Evolutionary conservation across 441 rosid species (phyloP).

Genomic region (Syzygium syzygioides): DNA sequence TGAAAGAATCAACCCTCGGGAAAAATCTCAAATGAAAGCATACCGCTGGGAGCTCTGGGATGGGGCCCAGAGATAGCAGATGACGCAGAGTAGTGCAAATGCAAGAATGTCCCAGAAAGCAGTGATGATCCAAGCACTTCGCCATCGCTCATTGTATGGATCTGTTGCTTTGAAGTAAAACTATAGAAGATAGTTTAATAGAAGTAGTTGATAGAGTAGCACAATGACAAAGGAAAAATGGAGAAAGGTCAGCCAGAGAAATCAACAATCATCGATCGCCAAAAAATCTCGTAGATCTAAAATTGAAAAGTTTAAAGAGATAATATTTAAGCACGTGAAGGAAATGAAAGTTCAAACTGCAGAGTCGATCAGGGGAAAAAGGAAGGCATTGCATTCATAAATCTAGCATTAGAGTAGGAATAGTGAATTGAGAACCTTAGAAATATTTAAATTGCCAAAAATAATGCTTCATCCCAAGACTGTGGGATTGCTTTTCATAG

Average conservation of each 20-base stretch:
- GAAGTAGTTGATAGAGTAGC: neutral
- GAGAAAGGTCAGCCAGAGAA: neutral
- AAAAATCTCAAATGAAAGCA: neutral
- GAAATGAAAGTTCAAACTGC: neutral
- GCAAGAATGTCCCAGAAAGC: conserved; percentile 95
- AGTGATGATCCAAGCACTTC: conserved; percentile 91
- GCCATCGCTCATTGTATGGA: conserved; percentile 92
- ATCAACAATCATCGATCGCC: neutral
- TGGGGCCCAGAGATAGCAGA: conserved; percentile 97
- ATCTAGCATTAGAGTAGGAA: neutral
- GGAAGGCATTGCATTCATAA: neutral
- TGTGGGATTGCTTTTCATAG: neutral
- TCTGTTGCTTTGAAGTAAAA: conserved; percentile 97
- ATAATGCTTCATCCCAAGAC: neutral
- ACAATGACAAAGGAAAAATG: neutral
- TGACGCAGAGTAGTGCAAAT: conserved; percentile 65
- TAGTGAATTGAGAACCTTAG: neutral
- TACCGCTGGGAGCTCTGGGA: conserved; percentile 91
- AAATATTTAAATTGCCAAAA: neutral
- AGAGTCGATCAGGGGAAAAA: neutral
- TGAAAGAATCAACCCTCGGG: neutral
- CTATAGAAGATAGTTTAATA: conserved; percentile 26
- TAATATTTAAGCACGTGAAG: neutral
- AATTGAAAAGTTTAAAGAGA: neutral
- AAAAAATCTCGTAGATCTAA: neutral